Base-by-base conservation (phyloP, 345 rosid genomes). In the Gossypium herbaceum region DNA sequence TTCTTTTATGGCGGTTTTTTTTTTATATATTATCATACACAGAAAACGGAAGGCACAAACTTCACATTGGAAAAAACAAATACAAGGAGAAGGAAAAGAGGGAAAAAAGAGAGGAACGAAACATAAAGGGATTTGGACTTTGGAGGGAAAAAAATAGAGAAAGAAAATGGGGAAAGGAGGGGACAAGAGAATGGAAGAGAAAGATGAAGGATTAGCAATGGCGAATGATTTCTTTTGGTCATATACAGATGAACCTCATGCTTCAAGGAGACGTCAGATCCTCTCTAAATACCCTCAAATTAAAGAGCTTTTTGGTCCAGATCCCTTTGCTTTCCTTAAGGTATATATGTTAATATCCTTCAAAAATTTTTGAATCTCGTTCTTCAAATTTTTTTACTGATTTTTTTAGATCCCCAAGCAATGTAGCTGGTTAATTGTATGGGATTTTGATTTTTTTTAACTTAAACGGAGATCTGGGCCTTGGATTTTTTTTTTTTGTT, bases 201-300 rank as follows among this genome's bases (percentile, higher is more conserved):
- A 79, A 34, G 86, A 80, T 74, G 92, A 80, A 75, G 92, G 78
- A 61, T 91, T 85, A 20, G 84, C 81, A 9, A 79, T 90, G 98
- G 96, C 93, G 3, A 78, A 84, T 1, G 96, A 92, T 72, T 92
- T 94, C 84, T 94, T 92, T 81, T 92, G 97, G 98, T 94, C 97
- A 17, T 94, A 90, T 47, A 92, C 92, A 0, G 98, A 92, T 71
- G 98, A 94, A 81, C 98, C 97, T 77, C 96, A 92, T 50, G 88
- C 96, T 73, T 85, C 94, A 0, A 81, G 97, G 64, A 76, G 98
- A 71, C 83, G 85, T 48, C 93, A 89, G 87, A 94, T 94, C 87
- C 93, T 92, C 82, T 94, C 97, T 81, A 82, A 82, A 24, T 84
- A 92, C 79, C 98, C 98, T 80, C 94, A 90, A 71, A 92, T 94